Evolutionary conservation across 192 early-diverging fungal species (phyloP), one percentile per base, ranked within the genome.

Genomic region (Coemansia sp.): DNA sequence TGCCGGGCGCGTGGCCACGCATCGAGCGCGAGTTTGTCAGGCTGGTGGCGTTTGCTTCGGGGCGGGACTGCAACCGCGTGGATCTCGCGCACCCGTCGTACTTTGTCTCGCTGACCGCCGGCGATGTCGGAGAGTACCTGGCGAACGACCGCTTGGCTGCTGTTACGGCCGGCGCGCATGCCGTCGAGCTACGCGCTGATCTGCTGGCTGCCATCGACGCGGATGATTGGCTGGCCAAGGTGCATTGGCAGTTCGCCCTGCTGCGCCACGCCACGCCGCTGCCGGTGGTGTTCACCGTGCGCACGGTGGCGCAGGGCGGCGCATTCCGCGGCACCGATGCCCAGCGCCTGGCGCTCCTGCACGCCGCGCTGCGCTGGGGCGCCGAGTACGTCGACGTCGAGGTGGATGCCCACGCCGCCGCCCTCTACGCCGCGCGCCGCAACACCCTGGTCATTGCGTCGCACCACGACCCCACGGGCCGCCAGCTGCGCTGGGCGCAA

Each of bases 371-470:
- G 27, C 84, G 87, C 56, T 95, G 94, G 93, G 96, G 95, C 29
- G 92, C 93, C 74, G 96, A 98, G 80, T 97, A 93, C 70, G 77
- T 99, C 33, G 98, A 98, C 73, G 84, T 97, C 29, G 95, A 97
- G 72, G 83, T 92, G 34, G 68, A 70, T 59, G 14, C 40, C 11
- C 63, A 44, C 6, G 65, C 70, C 9, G 11, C 68, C 0, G 45
- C 45, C 3, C n/a, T 73, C 34, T 66, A 73, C 31, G 63, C 71
- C 0, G 72, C 51, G 69, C 86, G 73, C 65, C 75, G 61, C 69
- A 81, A 51, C 64, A 96, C 41, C 60, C 71, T 94, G 29, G 65
- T 96, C 46, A 86, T 99, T 42, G 94, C 93, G 0, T 95, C 93
- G 31, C 97, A 87, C 90, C 97, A 99, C 73, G 97, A 99, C 75